Conservation (phyloP, 495 filamentous ascomycete species). For the Penicillium canariense region DNA sequence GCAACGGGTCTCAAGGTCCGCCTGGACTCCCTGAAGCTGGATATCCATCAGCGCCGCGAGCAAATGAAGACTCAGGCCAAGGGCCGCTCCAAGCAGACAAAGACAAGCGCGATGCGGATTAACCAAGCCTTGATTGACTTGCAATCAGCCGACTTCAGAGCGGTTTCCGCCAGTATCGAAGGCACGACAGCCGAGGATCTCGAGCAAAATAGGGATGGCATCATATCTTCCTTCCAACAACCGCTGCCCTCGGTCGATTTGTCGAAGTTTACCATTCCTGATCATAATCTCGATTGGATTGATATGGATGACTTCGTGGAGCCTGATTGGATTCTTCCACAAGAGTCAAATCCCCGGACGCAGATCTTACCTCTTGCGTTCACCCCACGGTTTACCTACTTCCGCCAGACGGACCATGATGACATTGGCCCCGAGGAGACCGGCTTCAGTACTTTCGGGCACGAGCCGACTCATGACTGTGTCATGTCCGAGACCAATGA, state of each 20-base stretch:
- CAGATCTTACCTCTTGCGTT: slow-evolving; percentile 90
- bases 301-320: slow-evolving; percentile 99
- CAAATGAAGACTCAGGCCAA: slow-evolving; percentile 78
- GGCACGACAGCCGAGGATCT: slow-evolving; percentile 74
- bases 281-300: slow-evolving; percentile 92
- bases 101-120: slow-evolving; percentile 91
- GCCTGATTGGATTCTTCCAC: slow-evolving; percentile 91
- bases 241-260: slow-evolving; percentile 60
- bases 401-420: slow-evolving; percentile 91
- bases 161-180: slow-evolving; percentile 85
- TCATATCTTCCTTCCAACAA: slow-evolving; percentile 56
- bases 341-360: slow-evolving; percentile 86
- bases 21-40: slow-evolving; percentile 92
- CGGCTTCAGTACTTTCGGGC: slow-evolving; percentile 79
- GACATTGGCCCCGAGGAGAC: slow-evolving; percentile 66
- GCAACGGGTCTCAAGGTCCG: slow-evolving; percentile 93
- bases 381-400: slow-evolving; percentile 93
- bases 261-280: slow-evolving; percentile 88
- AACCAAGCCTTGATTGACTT: slow-evolving; percentile 91
- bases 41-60: slow-evolving; percentile 92
- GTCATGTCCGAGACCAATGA: slow-evolving; percentile 94
- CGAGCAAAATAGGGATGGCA: slow-evolving; percentile 56
- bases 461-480: slow-evolving; percentile 90
- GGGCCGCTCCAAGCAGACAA: slow-evolving; percentile 65
- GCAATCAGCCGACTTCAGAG: slow-evolving; percentile 87